phyloP scores from a whole-genome alignment of 768 basidiomycete genomes.

The Sistotremastrum suecicum region DNA sequence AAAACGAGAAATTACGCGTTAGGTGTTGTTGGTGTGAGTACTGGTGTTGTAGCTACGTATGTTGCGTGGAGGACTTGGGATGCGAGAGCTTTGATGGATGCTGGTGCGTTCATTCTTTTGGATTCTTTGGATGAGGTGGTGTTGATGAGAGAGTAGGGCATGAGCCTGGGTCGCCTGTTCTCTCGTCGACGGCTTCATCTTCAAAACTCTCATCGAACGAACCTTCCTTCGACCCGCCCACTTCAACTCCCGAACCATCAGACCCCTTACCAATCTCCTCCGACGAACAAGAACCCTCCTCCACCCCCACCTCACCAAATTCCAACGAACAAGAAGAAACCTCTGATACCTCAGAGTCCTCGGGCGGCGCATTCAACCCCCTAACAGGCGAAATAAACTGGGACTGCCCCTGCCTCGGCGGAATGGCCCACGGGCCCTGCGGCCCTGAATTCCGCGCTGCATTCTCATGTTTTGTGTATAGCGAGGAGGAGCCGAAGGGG shows the following conservation, averaged over 20 bases:
- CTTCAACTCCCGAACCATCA: not conserved
- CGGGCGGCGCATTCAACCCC: slow-evolving; percentile 71
- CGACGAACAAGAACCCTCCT: not conserved
- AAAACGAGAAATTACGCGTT: no score
- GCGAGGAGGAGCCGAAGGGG: slow-evolving; percentile 92
- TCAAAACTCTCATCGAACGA: not conserved
- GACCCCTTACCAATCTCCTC: not conserved
- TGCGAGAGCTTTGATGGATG: no score
- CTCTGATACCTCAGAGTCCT: slow-evolving; percentile 8
- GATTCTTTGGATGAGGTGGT: no score
- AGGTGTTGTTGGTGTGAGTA: no score
- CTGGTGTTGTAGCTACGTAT: no score
- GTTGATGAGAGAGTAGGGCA: no score
- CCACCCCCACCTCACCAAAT: not conserved
- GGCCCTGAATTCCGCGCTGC: slow-evolving; percentile 87
- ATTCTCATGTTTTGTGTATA: slow-evolving; percentile 93
- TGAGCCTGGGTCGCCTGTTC: no score
- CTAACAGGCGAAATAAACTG: slow-evolving; percentile 99
- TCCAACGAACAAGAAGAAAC: not conserved
- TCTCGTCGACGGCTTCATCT: no score
- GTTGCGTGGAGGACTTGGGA: no score
- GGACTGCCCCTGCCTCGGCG: slow-evolving; percentile 98
- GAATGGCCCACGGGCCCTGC: slow-evolving; percentile 97
- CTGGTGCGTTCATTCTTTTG: no score
- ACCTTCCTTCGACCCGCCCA: not conserved